Percentiles rank a stretch among this genome's conserved stretches.
phyloP scores from a whole-genome alignment of 495 filamentous ascomycete genomes.

The Penicillium pancosmium region DNA sequence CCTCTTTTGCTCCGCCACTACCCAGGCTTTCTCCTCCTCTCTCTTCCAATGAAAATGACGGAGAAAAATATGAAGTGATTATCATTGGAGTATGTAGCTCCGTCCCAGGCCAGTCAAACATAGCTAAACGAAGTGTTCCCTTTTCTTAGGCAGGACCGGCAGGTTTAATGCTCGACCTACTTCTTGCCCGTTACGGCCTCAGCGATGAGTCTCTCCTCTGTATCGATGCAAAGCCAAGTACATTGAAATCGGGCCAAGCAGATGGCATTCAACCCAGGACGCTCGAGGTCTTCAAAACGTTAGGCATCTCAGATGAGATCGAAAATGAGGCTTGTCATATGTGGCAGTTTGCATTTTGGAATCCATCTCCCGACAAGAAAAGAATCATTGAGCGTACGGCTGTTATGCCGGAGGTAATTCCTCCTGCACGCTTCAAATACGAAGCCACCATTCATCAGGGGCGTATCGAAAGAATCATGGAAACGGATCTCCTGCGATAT shows the following conservation, averaged over 20 bases:
- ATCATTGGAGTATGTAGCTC: conserved; percentile 32
- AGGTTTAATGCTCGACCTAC: conserved; percentile 50
- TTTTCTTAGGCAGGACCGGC: conserved; percentile 40
- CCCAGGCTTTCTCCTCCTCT: conserved; percentile 30
- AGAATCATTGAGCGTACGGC: conserved; percentile 56
- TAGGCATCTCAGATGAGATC: conserved; percentile 41
- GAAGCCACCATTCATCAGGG: conserved; percentile 65
- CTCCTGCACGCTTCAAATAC: conserved; percentile 51
- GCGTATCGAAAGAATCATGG: conserved; percentile 61
- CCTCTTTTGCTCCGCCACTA: conserved; percentile 45
- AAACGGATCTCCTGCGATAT: conserved; percentile 55
- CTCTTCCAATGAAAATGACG: conserved; percentile 10
- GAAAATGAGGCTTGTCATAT: conserved; percentile 40
- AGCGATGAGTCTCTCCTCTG: conserved; percentile 46
- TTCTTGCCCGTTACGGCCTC: conserved; percentile 52
- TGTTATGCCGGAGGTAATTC: conserved; percentile 47
- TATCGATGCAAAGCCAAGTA: conserved; percentile 46
- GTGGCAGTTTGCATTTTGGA: conserved; percentile 48
- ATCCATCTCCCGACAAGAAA: conserved; percentile 48
- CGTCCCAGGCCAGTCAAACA: neutral
- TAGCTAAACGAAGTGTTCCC: neutral
- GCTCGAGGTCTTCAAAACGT: conserved; percentile 62
- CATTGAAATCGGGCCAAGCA: conserved; percentile 59
- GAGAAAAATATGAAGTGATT: conserved; percentile 45
- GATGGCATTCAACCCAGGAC: conserved; percentile 67